These are phyloP conservation scores for Pseudevernia furfuracea DNA, from an alignment of 495 filamentous ascomycete species.

Conservation along the genomic window DNA sequence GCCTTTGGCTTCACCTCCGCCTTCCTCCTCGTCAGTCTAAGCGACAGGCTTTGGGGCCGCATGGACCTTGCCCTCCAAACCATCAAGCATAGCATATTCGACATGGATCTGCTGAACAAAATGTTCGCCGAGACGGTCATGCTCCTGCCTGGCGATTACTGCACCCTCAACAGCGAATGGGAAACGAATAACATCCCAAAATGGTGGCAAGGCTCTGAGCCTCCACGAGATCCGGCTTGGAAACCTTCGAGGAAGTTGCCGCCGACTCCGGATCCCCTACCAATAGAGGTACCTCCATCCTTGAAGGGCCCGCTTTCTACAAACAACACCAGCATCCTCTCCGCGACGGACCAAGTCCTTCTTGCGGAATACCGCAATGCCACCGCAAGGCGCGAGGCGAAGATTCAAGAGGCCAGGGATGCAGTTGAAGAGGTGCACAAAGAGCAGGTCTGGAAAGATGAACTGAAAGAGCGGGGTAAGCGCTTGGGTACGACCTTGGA, in stretches of 20 bases:
- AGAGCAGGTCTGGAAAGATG: neutral
- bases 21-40: conserved; percentile 30
- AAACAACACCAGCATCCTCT: neutral
- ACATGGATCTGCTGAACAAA: conserved; percentile 36
- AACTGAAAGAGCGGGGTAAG: neutral
- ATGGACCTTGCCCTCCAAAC: conserved; percentile 25
- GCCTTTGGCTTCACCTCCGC: conserved; percentile 27
- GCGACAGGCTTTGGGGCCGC: conserved; percentile 29
- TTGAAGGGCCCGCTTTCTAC: neutral
- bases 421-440: neutral
- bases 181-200: conserved; percentile 31
- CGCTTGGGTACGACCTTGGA: conserved; percentile 12
- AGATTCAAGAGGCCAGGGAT: neutral
- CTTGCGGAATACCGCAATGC: neutral
- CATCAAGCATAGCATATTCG: conserved; percentile 28
- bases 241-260: neutral
- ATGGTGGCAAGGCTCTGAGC: conserved; percentile 24
- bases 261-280: neutral
- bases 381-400: neutral
- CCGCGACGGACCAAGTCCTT: neutral
- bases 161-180: conserved; percentile 36
- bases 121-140: conserved; percentile 31
- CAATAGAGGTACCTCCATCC: neutral
- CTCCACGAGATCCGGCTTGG: neutral
- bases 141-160: conserved; percentile 35